Evolutionary conservation across 176 grass and related monocot species (phyloP).

Genomic region (Musa schizocarpa): DNA sequence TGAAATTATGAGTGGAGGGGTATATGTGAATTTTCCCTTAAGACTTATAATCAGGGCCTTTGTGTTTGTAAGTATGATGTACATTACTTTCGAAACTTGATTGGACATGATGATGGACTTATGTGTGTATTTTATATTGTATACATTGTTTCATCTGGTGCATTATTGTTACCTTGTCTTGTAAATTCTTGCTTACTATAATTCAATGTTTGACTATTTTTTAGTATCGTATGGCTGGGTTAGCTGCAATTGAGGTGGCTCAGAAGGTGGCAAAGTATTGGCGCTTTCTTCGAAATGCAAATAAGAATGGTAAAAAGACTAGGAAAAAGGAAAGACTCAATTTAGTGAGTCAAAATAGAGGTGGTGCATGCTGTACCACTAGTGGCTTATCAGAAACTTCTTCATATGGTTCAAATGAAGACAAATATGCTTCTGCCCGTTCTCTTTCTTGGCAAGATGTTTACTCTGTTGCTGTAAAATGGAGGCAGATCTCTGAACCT

Average conservation of each 20-base stretch:
- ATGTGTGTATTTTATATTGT: neutral
- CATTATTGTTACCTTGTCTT: neutral
- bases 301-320: conserved; percentile 54
- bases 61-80: too few species aligned
- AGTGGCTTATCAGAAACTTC: conserved; percentile 49
- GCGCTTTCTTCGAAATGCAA: conserved; percentile 74
- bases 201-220: conserved; percentile 14
- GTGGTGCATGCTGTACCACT: conserved; percentile 62
- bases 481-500: conserved; percentile 96
- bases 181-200: neutral
- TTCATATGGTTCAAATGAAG: conserved; percentile 51
- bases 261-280: conserved; percentile 93
- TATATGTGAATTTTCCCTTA: too few species aligned
- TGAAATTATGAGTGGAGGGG: too few species aligned
- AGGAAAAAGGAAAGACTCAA: conserved; percentile 80
- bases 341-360: conserved; percentile 63
- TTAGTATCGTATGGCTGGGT: conserved; percentile 84
- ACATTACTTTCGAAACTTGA: too few species aligned
- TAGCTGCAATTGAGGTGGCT: conserved; percentile 96
- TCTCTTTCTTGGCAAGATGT: conserved; percentile 86
- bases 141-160: conserved; percentile 7
- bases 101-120: neutral
- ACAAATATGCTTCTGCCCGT: conserved; percentile 47
- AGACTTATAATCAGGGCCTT: too few species aligned
- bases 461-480: conserved; percentile 81